Conservation (phyloP, 2,329 filamentous ascomycete species). For the Curvularia verruculosa region DNA sequence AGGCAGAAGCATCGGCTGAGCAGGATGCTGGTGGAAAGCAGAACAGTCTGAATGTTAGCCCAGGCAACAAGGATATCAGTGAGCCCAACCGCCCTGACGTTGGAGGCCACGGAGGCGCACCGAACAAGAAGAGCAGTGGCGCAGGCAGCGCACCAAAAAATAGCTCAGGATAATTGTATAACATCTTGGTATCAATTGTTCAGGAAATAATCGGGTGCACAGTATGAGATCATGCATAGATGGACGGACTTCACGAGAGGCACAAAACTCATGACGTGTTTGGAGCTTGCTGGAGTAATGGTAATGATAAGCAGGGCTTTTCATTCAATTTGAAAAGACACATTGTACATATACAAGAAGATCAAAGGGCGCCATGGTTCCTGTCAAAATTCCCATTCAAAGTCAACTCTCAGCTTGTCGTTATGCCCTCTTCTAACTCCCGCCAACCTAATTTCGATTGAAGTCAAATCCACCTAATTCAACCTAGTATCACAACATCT, state of each 20-base stretch:
- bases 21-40: slow-evolving; percentile 40
- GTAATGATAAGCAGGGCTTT: background rate
- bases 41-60: slow-evolving; percentile 62
- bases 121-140: slow-evolving; percentile 42
- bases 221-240: background rate
- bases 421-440: too few species aligned
- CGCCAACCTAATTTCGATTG: background rate
- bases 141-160: slow-evolving; percentile 48
- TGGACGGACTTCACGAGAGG: too few species aligned
- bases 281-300: background rate
- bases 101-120: slow-evolving; percentile 49
- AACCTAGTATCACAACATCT: background rate
- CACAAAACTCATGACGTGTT: background rate
- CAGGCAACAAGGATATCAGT: slow-evolving; percentile 65
- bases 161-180: slow-evolving; percentile 18
- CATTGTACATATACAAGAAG: background rate
- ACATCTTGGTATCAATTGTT: background rate
- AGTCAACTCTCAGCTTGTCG: background rate
- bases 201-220: background rate
- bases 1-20: slow-evolving; percentile 54
- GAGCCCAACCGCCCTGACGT: slow-evolving; percentile 51
- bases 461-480: too few species aligned
- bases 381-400: background rate
- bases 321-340: background rate
- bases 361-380: background rate